Base-by-base conservation (phyloP, 2,329 filamentous ascomycete species). In the Fusarium subtropicale region DNA sequence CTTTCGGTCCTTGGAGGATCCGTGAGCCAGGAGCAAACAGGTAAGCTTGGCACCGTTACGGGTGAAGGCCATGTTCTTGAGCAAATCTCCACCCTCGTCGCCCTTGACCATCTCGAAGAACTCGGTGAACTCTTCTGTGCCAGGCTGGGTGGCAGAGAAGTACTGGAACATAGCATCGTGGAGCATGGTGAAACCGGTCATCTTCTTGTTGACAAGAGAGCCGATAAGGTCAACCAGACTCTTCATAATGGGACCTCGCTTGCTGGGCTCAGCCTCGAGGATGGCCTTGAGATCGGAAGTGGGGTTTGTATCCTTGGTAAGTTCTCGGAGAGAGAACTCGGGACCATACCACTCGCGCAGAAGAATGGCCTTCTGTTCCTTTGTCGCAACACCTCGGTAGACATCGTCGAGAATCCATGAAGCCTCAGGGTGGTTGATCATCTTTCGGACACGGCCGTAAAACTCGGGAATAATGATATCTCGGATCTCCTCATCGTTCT, bases 91-190 rank as follows among this genome's bases (percentile, higher is more conserved):
- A 60, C 92, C 91, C 76, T 97, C 93, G 71, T 99, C 95, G 41
- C 92, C 92, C 82, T 97, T 97, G 76, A 99, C 84, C 71, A 97
- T 86, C 79, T 98, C 94, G 60, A 97, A 82, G 76, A 97, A 97
- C 74, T 97, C 94, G 33, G 85, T 92, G 42, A 93, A 90, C 78
- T 98, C 95, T 60, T 92, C 89, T 45, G 90, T 92, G 5, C 91
- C 94, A 7, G 88, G 84, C 69, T 91, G 90, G 47, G 90, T 89
- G 74, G 92, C 95, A 55, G 93, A 82, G 81, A 95, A 97, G 81
- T 97, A 99, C 78, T 99, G 95, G 63, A 97, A 85, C 94, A 99
- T 97, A 51, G 96, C 96, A 76, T 98, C 96, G 80, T 99, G 97
- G 22, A 99, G 88, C 87, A 99, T 97, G 3, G 95, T 98, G 81